Evolutionary conservation across 208 protist genomes (phyloP).

Genomic region (Leptomonas seymouri): DNA sequence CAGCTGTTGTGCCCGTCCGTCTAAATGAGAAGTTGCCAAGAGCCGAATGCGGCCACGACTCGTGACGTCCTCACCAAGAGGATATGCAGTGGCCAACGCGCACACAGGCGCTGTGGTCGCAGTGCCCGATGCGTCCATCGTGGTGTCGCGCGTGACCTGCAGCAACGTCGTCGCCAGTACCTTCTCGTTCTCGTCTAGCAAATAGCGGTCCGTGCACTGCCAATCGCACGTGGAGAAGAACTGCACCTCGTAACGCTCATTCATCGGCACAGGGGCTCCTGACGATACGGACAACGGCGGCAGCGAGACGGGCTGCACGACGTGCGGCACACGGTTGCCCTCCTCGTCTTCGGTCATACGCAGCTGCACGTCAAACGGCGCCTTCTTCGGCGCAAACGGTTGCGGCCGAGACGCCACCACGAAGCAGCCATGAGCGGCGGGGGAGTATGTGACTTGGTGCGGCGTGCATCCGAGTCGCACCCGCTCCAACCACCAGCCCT

Average conservation of each 20-base stretch:
- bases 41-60: conserved; percentile 76
- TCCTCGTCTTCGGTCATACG: conserved; percentile 62
- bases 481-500: conserved; percentile 71
- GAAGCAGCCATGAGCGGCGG: conserved; percentile 65
- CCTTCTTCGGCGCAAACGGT: conserved; percentile 65
- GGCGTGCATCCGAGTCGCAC: conserved; percentile 80
- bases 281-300: conserved; percentile 41
- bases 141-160: conserved; percentile 54
- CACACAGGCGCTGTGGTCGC: conserved; percentile 58
- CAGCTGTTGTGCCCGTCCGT: conserved; percentile 35
- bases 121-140: conserved; percentile 32
- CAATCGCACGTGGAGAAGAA: conserved; percentile 61
- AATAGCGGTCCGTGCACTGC: conserved; percentile 40
- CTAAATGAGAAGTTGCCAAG: conserved; percentile 41
- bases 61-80: conserved; percentile 85
- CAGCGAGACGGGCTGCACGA: conserved; percentile 45
- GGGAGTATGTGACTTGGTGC: conserved; percentile 78
- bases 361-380: conserved; percentile 86
- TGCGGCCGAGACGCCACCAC: conserved; percentile 69
- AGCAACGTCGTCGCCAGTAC: conserved; percentile 68
- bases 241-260: conserved; percentile 68
- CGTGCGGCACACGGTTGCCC: conserved; percentile 41
- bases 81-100: conserved; percentile 85
- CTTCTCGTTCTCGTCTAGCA: conserved; percentile 85
- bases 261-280: conserved; percentile 70